These are phyloP conservation scores for Calonectria ilicicola DNA, from an alignment of 2,329 filamentous ascomycete species.

Conservation along the genomic window DNA sequence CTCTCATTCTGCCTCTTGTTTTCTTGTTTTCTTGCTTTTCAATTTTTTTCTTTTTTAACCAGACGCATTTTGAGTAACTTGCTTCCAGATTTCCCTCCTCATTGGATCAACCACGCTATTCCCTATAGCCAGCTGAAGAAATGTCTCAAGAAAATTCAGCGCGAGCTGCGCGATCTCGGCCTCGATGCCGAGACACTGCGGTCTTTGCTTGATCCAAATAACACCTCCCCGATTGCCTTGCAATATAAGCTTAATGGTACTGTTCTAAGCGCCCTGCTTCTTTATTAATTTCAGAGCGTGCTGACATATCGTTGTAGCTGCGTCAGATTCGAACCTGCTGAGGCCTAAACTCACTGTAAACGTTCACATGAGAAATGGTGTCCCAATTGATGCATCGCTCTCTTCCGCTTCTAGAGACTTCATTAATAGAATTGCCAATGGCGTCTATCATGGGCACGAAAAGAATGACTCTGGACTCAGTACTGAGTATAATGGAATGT, in stretches of 20 bases:
- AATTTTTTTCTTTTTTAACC: neutral
- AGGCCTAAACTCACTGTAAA: conserved; percentile 78
- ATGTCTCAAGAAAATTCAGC: conserved; percentile 83
- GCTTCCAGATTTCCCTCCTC: conserved; percentile 73
- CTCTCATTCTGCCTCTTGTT: neutral
- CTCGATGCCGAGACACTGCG: conserved; percentile 78
- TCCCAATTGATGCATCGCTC: conserved; percentile 76
- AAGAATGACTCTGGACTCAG: neutral
- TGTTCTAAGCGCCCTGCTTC: neutral
- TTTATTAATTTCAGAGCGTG: neutral
- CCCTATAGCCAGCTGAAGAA: conserved; percentile 90
- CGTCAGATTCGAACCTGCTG: conserved; percentile 60
- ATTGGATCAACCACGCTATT: conserved; percentile 80
- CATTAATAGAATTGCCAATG: conserved; percentile 69
- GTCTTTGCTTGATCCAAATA: conserved; percentile 68
- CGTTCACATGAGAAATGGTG: conserved; percentile 74
- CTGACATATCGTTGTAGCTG: conserved; percentile 40
- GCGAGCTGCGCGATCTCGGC: conserved; percentile 77
- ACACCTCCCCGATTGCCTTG: conserved; percentile 59
- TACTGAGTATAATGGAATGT: conserved; percentile 7
- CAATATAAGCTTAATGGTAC: conserved; percentile 68
- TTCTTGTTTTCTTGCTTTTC: too few species aligned
- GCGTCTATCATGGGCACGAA: conserved; percentile 43
- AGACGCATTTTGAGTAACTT: neutral
- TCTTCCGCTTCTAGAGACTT: conserved; percentile 74